Conservation (phyloP, 2,329 filamentous ascomycete species). For the Aschersonia sp. region DNA sequence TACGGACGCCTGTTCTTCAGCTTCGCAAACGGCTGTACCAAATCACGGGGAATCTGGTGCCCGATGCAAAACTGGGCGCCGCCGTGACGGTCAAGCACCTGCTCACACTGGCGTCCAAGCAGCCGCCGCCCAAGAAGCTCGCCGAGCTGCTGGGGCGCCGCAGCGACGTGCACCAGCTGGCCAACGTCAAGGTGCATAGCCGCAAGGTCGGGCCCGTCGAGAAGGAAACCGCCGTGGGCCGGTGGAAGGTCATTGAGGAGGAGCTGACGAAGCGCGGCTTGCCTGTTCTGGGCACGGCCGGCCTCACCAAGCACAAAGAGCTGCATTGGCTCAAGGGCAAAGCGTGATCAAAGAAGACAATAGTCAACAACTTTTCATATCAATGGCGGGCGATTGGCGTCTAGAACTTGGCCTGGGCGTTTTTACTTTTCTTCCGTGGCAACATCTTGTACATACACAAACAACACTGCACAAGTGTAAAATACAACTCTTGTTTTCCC, state of each 20-base stretch:
- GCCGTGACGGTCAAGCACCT: slow-evolving; percentile 39
- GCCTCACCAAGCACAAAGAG: slow-evolving; percentile 26
- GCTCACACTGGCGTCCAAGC: slow-evolving; percentile 35
- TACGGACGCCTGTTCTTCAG: slow-evolving; percentile 27
- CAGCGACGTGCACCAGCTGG: slow-evolving; percentile 31
- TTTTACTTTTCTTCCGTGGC: too few relatives aligned
- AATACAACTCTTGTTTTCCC: too few relatives aligned
- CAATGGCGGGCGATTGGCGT: neutral
- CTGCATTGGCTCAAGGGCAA: slow-evolving; percentile 26
- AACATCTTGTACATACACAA: too few relatives aligned
- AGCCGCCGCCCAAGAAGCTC: slow-evolving; percentile 46
- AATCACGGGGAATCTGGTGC: slow-evolving; percentile 61
- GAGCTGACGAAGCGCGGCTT: slow-evolving; percentile 50
- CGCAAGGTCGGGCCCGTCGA: slow-evolving; percentile 56
- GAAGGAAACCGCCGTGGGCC: slow-evolving; percentile 54
- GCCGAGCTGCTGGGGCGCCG: slow-evolving; percentile 38
- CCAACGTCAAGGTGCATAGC: slow-evolving; percentile 56
- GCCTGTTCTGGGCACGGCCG: slow-evolving; percentile 35
- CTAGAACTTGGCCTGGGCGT: too few relatives aligned
- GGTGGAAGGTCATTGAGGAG: slow-evolving; percentile 67
- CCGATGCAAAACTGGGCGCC: slow-evolving; percentile 51
- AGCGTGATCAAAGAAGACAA: neutral
- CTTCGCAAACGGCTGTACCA: slow-evolving; percentile 68
- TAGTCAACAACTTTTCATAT: neutral
- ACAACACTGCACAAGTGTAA: too few relatives aligned